Evolutionary conservation across 2,329 filamentous ascomycete species (phyloP).

Genomic region (Epichloe amarillans): DNA sequence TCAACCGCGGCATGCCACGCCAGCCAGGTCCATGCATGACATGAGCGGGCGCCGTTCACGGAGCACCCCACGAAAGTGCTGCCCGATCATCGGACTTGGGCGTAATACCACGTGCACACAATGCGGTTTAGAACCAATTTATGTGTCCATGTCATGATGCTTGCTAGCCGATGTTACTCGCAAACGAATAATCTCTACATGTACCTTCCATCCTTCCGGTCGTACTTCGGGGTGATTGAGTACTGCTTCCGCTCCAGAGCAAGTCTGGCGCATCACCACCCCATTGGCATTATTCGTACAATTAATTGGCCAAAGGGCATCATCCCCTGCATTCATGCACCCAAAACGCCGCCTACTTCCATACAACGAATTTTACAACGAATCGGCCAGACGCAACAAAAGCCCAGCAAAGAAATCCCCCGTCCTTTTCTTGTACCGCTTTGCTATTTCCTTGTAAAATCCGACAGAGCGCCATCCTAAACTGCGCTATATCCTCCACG

Average conservation of each 20-base stretch:
- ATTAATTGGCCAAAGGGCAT: constrained; percentile 14
- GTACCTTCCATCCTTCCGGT: too few relatives aligned
- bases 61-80: background rate
- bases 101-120: too few relatives aligned
- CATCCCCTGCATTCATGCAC: constrained; percentile 11
- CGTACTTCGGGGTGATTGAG: too few relatives aligned
- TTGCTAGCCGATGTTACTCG: background rate
- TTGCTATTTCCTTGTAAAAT: background rate
- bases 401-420: background rate
- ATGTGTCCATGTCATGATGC: background rate
- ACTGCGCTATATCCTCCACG: constrained; percentile 93
- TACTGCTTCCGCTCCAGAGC: too few relatives aligned
- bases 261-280: background rate
- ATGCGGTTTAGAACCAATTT: too few relatives aligned
- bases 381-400: background rate
- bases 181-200: background rate
- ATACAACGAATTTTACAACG: background rate
- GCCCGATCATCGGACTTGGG: too few relatives aligned
- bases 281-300: constrained; percentile 9
- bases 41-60: too few relatives aligned
- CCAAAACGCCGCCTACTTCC: constrained; percentile 12
- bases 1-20: background rate
- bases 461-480: constrained; percentile 25
- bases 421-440: background rate
- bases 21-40: too few relatives aligned